These are phyloP conservation scores for Fusarium guadeloupense DNA, from an alignment of 2,329 filamentous ascomycete genomes.

Conservation along the genomic window DNA sequence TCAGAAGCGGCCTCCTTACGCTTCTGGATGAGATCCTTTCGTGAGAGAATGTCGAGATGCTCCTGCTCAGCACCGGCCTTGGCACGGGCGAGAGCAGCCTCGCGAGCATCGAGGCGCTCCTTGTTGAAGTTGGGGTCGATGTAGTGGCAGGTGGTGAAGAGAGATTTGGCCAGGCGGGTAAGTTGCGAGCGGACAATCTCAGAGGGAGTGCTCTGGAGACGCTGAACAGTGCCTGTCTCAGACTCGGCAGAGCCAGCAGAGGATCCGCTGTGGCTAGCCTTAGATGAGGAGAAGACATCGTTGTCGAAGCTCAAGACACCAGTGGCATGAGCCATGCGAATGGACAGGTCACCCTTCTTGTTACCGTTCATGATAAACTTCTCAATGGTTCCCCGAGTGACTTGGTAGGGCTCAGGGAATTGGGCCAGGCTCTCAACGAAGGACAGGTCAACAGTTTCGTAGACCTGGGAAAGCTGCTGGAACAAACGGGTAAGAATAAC, in stretches of 20 bases:
- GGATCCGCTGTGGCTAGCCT: slow-evolving; percentile 87
- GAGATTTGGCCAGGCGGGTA: slow-evolving; percentile 86
- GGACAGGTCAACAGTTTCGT: slow-evolving; percentile 93
- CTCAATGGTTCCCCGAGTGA: slow-evolving; percentile 89
- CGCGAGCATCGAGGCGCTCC: slow-evolving; percentile 79
- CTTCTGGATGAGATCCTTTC: slow-evolving; percentile 92
- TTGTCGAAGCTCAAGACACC: slow-evolving; percentile 97
- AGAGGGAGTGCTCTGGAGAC: slow-evolving; percentile 95
- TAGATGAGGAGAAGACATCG: slow-evolving; percentile 97
- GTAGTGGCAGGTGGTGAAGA: slow-evolving; percentile 95
- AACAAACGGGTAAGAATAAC: slow-evolving; percentile 98
- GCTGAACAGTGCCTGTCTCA: slow-evolving; percentile 86
- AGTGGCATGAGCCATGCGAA: slow-evolving; percentile 94
- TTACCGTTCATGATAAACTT: slow-evolving; percentile 99
- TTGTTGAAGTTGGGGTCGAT: slow-evolving; percentile 91
- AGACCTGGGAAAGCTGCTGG: slow-evolving; percentile 98
- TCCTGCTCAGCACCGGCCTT: slow-evolving; percentile 91
- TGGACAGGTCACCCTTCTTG: slow-evolving; percentile 98
- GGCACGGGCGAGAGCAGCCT: slow-evolving; percentile 81
- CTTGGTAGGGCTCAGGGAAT: slow-evolving; percentile 97
- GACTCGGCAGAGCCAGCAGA: slow-evolving; percentile 86
- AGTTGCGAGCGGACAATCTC: slow-evolving; percentile 97
- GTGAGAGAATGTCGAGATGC: slow-evolving; percentile 82
- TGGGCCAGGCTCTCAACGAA: slow-evolving; percentile 94
- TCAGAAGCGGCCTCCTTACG: slow-evolving; percentile 96